Conservation (phyloP, 352 stramenopile species). For the Phytophthora kernoviae region DNA sequence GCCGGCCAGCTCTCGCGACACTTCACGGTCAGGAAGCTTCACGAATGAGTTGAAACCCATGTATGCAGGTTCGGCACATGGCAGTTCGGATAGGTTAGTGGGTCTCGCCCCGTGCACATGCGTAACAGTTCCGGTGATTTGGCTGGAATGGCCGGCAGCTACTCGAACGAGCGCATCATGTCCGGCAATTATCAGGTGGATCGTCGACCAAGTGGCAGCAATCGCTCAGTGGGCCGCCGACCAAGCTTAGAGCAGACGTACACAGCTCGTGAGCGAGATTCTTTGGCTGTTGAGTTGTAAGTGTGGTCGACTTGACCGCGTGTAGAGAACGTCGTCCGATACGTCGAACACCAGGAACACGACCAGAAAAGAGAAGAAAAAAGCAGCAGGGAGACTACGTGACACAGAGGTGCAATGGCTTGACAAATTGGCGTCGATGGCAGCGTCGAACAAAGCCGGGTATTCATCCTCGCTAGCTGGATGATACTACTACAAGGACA, state of each 20-base stretch:
- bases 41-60: slow-evolving; percentile 33
- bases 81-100: slow-evolving; percentile 30
- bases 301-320: slow-evolving; percentile 1
- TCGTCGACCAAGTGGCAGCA: slow-evolving; percentile 26
- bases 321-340: slow-evolving; percentile 1
- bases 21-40: slow-evolving; percentile 21
- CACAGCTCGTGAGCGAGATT: slow-evolving; percentile 30
- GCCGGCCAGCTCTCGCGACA: slow-evolving; percentile 8
- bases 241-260: slow-evolving; percentile 32
- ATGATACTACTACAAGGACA: neutral
- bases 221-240: slow-evolving; percentile 24
- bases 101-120: slow-evolving; percentile 32
- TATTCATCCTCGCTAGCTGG: neutral
- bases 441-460: slow-evolving; percentile 21
- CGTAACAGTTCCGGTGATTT: slow-evolving; percentile 30
- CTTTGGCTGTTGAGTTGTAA: slow-evolving; percentile 42
- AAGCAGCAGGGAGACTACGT: neutral
- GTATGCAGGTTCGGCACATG: slow-evolving; percentile 35
- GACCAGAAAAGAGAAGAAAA: neutral
- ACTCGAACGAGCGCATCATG: slow-evolving; percentile 28
- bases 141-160: slow-evolving; percentile 26
- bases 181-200: slow-evolving; percentile 30
- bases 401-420: neutral
- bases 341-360: too few species aligned
- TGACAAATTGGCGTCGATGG: slow-evolving; percentile 25